Evolutionary conservation across 257 asterid genomes (phyloP).

Genomic region (Catharanthus roseus): DNA sequence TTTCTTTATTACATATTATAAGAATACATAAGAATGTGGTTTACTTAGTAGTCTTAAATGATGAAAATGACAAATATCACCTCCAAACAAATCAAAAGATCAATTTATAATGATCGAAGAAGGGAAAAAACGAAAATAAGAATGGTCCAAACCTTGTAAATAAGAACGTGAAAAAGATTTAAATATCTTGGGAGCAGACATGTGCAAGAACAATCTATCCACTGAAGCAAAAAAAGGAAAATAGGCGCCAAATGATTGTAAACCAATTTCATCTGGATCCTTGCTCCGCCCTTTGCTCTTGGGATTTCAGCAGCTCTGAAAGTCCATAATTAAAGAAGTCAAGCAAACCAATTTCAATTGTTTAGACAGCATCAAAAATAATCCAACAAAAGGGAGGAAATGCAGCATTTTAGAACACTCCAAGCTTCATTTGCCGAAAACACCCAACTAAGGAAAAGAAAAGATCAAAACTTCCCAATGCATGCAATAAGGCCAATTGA

Average conservation of each 20-base stretch:
- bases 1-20: background rate
- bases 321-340: slow-evolving; percentile 13
- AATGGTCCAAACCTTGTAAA: slow-evolving; percentile 52
- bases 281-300: slow-evolving; percentile 65
- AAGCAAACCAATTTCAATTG: slow-evolving; percentile 9
- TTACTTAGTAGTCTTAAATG: no score
- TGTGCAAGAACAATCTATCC: slow-evolving; percentile 75
- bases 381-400: no score
- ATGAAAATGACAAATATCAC: background rate
- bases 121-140: slow-evolving; percentile 4
- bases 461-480: background rate
- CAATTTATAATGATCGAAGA: background rate
- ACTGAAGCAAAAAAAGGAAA: slow-evolving; percentile 55
- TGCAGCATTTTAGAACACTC: background rate
- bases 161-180: slow-evolving; percentile 59
- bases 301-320: slow-evolving; percentile 83
- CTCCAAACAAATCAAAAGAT: background rate
- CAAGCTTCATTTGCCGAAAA: background rate
- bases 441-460: background rate
- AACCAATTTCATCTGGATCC: slow-evolving; percentile 76
- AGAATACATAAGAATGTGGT: background rate
- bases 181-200: slow-evolving; percentile 52
- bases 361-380: background rate
- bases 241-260: slow-evolving; percentile 65
- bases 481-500: background rate